Conservation (phyloP, 2,329 filamentous ascomycete genomes). For the Cladosporium sphaerospermum region DNA sequence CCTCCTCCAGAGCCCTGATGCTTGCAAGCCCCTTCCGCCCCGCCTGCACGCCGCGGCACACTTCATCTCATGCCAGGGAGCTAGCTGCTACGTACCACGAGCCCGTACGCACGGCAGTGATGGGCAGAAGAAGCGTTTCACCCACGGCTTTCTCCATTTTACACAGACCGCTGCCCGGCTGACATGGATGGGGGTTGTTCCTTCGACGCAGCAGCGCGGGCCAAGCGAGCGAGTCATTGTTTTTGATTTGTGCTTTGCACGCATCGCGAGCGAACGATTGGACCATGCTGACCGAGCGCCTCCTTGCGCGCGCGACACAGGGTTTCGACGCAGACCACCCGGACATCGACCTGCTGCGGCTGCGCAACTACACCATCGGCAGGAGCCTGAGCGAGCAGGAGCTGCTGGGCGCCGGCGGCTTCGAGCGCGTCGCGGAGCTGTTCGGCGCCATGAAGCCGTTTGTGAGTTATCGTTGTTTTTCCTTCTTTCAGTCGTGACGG, state of each 20-base stretch:
- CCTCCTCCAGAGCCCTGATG: neutral
- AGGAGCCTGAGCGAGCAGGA: conserved; percentile 60
- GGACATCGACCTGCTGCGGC: conserved; percentile 73
- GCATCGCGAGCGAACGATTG: too few relatives aligned
- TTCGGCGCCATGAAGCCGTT: conserved; percentile 68
- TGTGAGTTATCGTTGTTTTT: conserved; percentile 50
- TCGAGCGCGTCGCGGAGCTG: conserved; percentile 59
- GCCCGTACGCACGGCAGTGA: too few relatives aligned
- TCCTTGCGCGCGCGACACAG: conserved; percentile 36
- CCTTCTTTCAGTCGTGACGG: neutral
- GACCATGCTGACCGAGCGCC: too few relatives aligned
- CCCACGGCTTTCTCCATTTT: conserved; percentile 2
- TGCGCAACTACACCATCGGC: conserved; percentile 71
- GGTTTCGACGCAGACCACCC: conserved; percentile 68
- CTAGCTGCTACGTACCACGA: too few relatives aligned
- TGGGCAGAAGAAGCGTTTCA: neutral
- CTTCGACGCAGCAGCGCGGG: neutral
- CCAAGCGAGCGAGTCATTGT: neutral
- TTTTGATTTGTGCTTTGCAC: neutral
- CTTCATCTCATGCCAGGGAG: too few relatives aligned
- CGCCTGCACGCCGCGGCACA: neutral
- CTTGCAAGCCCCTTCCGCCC: conserved; percentile 1
- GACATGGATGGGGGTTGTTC: too few relatives aligned
- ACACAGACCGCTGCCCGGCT: neutral
- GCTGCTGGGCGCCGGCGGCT: conserved; percentile 55